Evolutionary conservation across 306 rosid species (phyloP), one percentile per base, ranked within the genome.

Genomic region (Pachyrhizus erosus): DNA sequence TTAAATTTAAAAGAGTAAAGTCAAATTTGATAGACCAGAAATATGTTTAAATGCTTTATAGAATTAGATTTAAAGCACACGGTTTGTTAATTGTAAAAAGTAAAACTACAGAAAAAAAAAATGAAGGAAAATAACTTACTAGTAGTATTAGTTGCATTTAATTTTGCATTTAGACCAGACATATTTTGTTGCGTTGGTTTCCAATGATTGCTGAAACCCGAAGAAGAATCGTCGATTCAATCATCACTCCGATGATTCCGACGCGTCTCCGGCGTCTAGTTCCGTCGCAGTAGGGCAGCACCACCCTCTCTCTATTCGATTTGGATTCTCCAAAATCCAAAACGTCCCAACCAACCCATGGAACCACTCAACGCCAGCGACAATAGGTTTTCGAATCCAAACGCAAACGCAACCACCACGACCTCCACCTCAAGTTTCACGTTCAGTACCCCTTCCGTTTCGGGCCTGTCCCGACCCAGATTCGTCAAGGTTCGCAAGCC

Each of bases 391-490:
- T 80, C 91, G 24, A 84, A 78, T 62, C 85, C 84, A 7, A 69
- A 79, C 40, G 78, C 70, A 3, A 69, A 73, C 52, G 76, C 68
- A 1, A 71, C 79, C 52, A 24, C 88, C 9, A 83, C 77, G 9
- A 48, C 86, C 10, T 26, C 68, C 1, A 17, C 81, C 54, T 60
- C 80, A 18, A 14, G 79, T 69, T 69, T 88, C 69, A 84, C 89
- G 51, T 88, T 89, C 83, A 82, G 76, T 70, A 20, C 91, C 17
- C 49, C 87, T 79, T 68, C 96, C 17, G 75, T 77, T 65, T 83
- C 91, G 12, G 91, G 90, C 58, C 82, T 84, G 15, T 58, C 92
- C 21, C 90, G 83, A 86, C 98, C 98, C 15, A 82, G 97, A 82
- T 39, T 92, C 48, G 46, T 73, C 17, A 96, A 96, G 88, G 81